These are phyloP conservation scores for Rhazya stricta DNA, from an alignment of 257 asterid genomes.

Conservation along the genomic window DNA sequence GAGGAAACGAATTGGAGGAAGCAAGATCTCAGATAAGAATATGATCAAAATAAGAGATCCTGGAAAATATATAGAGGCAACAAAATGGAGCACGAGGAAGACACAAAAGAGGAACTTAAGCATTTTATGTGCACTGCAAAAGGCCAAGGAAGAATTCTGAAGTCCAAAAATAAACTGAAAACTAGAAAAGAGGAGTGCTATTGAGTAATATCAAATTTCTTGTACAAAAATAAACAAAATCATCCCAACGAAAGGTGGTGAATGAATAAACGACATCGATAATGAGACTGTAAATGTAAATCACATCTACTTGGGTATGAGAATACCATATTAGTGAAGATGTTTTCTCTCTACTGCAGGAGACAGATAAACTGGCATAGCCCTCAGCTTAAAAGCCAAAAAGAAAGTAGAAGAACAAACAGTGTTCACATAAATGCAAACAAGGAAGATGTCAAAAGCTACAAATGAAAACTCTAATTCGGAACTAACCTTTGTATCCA, in stretches of 20 bases:
- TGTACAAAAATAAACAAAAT: background rate
- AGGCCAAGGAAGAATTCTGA: background rate
- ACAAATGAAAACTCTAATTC: background rate
- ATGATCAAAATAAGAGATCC: background rate
- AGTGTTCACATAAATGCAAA: background rate
- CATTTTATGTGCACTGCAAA: background rate
- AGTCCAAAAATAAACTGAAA: background rate
- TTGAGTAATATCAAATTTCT: background rate
- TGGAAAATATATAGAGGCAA: background rate
- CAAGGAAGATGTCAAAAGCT: background rate
- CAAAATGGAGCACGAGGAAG: background rate
- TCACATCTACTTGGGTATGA: background rate
- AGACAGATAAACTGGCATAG: background rate
- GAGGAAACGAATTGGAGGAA: background rate
- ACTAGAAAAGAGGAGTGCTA: background rate
- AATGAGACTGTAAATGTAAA: no score
- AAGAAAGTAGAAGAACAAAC: background rate
- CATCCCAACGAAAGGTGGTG: background rate
- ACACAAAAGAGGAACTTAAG: background rate
- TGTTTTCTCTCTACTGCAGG: background rate
- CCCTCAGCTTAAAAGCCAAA: background rate
- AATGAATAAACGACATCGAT: background rate
- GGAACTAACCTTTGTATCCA: slow-evolving; percentile 59
- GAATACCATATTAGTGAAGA: background rate
- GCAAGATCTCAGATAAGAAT: background rate